Evolutionary conservation across 345 rosid genomes (phyloP).

Genomic region (Salix brachista): DNA sequence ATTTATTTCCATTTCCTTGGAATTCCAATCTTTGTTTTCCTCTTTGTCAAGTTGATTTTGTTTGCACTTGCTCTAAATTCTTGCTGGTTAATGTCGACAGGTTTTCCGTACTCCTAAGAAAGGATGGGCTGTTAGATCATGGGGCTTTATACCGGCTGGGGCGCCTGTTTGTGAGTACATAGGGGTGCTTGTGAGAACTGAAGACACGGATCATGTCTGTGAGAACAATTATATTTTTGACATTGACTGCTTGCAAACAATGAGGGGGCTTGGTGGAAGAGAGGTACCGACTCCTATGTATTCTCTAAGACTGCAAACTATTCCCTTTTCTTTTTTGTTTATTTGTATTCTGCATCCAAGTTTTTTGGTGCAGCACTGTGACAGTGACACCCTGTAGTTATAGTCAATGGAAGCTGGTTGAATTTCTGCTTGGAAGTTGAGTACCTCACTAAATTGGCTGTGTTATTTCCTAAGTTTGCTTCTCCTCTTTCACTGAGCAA

Average conservation of each 20-base stretch:
- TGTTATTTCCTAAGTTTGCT: not conserved
- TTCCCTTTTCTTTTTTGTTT: not conserved
- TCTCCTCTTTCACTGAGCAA: not conserved
- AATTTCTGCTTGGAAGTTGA: not conserved
- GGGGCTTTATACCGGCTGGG: conserved; percentile 93
- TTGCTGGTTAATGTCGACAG: conserved; percentile 33
- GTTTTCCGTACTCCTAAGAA: conserved; percentile 79
- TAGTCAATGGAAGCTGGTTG: not conserved
- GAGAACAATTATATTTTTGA: conserved; percentile 82
- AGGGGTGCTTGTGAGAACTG: conserved; percentile 65
- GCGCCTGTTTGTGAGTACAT: conserved; percentile 88
- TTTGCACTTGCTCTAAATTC: not conserved
- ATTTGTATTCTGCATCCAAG: not conserved
- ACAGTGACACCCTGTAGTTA: not conserved
- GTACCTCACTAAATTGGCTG: not conserved
- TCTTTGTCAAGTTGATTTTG: not conserved
- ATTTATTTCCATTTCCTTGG: not conserved
- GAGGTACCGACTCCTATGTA: conserved; percentile 40
- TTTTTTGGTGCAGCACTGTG: not conserved
- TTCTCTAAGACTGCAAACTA: too few species aligned
- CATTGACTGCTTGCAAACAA: conserved; percentile 92
- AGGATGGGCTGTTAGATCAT: conserved; percentile 96
- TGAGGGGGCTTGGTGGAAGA: conserved; percentile 81
- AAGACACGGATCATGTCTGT: conserved; percentile 58
- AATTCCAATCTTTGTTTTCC: not conserved